Evolutionary conservation across 495 filamentous ascomycete species (phyloP).

Genomic region (Lasiosphaeria hispida): DNA sequence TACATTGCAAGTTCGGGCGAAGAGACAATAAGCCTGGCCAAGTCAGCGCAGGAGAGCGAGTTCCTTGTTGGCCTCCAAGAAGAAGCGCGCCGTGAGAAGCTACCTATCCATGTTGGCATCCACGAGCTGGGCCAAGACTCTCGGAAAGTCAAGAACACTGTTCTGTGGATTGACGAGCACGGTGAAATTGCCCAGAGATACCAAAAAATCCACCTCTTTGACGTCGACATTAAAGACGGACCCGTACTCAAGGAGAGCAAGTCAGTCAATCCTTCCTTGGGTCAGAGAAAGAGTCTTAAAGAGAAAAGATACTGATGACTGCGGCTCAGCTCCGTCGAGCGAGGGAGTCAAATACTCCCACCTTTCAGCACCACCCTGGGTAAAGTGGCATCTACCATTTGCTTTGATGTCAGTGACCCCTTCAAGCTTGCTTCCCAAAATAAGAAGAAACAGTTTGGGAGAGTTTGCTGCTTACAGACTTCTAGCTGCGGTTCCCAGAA

Average conservation of each 20-base stretch:
- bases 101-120: conserved; percentile 85
- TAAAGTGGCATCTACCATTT: conserved; percentile 74
- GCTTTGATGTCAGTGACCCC: conserved; percentile 68
- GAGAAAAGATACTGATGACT: conserved; percentile 30
- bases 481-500: conserved; percentile 69
- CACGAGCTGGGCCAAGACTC: conserved; percentile 45
- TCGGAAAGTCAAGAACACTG: conserved; percentile 44
- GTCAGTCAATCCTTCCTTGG: conserved; percentile 1
- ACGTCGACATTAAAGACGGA: conserved; percentile 33
- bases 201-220: conserved; percentile 60
- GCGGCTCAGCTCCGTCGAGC: conserved; percentile 20
- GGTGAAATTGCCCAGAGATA: conserved; percentile 40
- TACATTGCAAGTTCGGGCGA: conserved; percentile 70
- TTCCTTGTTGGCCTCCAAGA: conserved; percentile 73
- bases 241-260: conserved; percentile 31
- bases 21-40: conserved; percentile 66
- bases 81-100: conserved; percentile 54
- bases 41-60: conserved; percentile 46
- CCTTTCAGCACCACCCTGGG: conserved; percentile 75
- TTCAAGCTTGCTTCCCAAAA: neutral
- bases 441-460: neutral
- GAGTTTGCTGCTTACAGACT: neutral
- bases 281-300: conserved; percentile 18
- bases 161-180: conserved; percentile 43
- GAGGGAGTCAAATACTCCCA: conserved; percentile 38